Conservation (phyloP, 176 grass and related monocot species). For the Aegilops umbellulata region DNA sequence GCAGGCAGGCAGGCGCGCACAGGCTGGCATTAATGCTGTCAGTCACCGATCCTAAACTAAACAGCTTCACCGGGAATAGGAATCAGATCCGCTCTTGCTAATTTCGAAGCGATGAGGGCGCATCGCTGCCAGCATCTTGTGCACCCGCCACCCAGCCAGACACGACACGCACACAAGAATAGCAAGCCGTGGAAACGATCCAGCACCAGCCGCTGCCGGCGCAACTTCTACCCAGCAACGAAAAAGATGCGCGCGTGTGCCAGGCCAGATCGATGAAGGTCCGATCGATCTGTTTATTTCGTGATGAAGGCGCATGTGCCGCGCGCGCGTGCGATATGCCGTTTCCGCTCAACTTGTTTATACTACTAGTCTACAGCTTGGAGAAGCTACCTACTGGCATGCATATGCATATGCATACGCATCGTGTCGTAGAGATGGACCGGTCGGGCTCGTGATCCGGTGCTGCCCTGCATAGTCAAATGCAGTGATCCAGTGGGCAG, state of each 20-base stretch:
- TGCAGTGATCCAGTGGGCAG: neutral
- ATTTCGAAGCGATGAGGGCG: neutral
- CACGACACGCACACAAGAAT: too few relatives aligned
- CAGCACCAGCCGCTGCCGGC: too few relatives aligned
- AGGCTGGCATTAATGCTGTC: neutral
- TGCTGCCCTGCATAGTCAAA: neutral
- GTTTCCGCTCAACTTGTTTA: neutral
- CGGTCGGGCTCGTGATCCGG: neutral
- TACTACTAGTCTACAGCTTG: neutral
- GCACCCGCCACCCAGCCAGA: neutral
- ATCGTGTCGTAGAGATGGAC: neutral
- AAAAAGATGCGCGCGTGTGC: too few relatives aligned
- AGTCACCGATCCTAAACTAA: neutral
- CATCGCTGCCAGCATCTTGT: neutral
- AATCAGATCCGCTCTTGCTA: neutral
- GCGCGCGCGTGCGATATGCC: neutral
- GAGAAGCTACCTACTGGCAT: neutral
- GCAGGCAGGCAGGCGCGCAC: too few relatives aligned
- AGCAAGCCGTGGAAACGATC: too few relatives aligned
- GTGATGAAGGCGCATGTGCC: neutral
- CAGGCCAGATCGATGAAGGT: neutral
- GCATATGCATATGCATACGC: neutral
- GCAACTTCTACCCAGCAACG: too few relatives aligned
- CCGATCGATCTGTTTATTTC: neutral
- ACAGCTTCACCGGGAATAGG: neutral